Base-by-base conservation (phyloP, 768 basidiomycete species). In the Collybia sordida region DNA sequence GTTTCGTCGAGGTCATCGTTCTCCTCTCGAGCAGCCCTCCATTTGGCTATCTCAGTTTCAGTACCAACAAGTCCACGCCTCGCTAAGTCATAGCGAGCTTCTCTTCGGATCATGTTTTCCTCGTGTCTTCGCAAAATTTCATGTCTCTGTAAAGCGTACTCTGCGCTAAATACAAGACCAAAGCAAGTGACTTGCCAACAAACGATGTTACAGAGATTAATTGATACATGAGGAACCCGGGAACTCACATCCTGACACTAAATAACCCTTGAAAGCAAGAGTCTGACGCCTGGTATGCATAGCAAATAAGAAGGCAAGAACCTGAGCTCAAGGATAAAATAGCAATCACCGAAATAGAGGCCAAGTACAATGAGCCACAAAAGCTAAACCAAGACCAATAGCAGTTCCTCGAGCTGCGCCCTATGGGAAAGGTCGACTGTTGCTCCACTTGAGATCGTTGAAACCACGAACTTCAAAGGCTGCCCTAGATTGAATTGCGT, bases 31-130 rank as follows among this genome's bases (percentile, higher is more conserved):
- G 64, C 66, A 49, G 72, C 79, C 62, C 79, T 86, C 92, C 92
- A 95, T 63, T 82, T 83, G 25, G 82, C 74, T 25, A 94, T 93
- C 54, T 88, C 90, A 7, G 87, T 82, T 66, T 95, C 92, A 6
- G 91, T 93, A 2, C 83, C 82, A 46, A 94, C 78, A 38, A 88
- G 71, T 21, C 92, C 92, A 52, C 81, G 80, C 34, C 82, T 77
- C 15, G 86, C 82, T 41, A 95, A 77, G 48, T 90, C 90, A 27
- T 85, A 72, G 36, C 87, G 76, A 8, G 92, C 92, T 64, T 89
- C 76, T 45, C 81, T 77, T 31, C 92, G 82, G 34, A 93, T 68
- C 12, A 74, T 68, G 54, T 86, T 82, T 63, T 94, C 90, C 49
- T 81, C 77, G 51, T 72, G 68, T 23, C 92, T 81, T 56, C 86